A percentile compares a stretch with the other conserved stretches of the same genome.
These are phyloP conservation scores for Viola pubescens DNA, from an alignment of 441 rosid species.

Conservation along the genomic window DNA sequence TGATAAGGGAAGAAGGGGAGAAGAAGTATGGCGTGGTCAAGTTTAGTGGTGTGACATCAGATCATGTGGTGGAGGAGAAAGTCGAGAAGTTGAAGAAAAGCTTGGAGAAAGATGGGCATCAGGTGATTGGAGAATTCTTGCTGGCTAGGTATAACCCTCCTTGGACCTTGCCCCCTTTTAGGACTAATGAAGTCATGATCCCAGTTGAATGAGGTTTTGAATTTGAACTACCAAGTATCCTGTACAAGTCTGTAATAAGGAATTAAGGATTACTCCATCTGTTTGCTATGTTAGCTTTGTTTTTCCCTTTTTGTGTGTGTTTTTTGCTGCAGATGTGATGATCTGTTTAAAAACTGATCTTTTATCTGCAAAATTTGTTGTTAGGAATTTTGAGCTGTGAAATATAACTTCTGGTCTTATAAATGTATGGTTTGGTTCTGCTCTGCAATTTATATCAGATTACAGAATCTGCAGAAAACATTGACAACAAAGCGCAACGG, in stretches of 20 bases:
- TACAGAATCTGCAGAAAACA: too few species aligned
- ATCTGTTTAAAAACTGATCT: too few species aligned
- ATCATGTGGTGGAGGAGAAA: conserved; percentile 55
- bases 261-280: neutral
- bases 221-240: too few species aligned
- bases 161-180: conserved; percentile 66
- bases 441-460: too few species aligned
- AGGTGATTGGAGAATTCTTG: conserved; percentile 49
- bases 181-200: conserved; percentile 75
- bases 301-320: too few species aligned
- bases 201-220: conserved; percentile 47
- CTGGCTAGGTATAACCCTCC: conserved; percentile 89
- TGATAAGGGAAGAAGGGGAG: conserved; percentile 56
- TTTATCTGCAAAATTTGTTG: too few species aligned
- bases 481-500: too few species aligned
- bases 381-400: too few species aligned
- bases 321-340: too few species aligned
- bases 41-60: conserved; percentile 58
- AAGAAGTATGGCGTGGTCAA: conserved; percentile 67
- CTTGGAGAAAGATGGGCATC: conserved; percentile 69
- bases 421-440: too few species aligned
- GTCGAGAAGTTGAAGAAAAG: conserved; percentile 54
- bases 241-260: neutral
- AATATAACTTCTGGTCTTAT: too few species aligned
- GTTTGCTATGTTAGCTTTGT: too few species aligned